Percentiles rank a stretch among this genome's conserved stretches.
Conservation (phyloP, 371 early-diverging fungal species). For the Mucor racemosus region DNA sequence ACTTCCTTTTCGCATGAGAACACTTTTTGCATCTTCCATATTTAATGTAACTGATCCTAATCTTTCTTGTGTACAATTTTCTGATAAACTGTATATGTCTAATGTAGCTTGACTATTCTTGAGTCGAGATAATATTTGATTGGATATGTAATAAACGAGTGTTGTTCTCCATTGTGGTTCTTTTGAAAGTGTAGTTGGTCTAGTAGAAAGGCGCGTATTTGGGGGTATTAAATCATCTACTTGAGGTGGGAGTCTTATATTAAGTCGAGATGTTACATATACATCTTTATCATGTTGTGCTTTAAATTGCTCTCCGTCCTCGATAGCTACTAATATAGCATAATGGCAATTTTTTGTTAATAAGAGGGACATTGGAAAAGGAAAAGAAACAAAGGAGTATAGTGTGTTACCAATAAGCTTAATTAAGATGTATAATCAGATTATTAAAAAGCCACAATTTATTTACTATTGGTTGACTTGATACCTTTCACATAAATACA, state of each 20-base stretch:
- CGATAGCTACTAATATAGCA: constrained; percentile 42
- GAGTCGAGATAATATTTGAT: constrained; percentile 36
- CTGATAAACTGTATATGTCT: constrained; percentile 30
- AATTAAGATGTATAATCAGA: no score
- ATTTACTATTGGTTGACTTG: constrained; percentile 3
- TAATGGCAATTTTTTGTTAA: constrained; percentile 37
- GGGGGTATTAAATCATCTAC: constrained; percentile 53
- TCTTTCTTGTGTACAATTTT: constrained; percentile 10
- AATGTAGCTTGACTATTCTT: constrained; percentile 29
- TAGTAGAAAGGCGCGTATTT: constrained; percentile 41
- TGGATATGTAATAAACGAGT: constrained; percentile 45
- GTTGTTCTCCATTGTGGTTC: constrained; percentile 43
- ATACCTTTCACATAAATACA: constrained; percentile 49
- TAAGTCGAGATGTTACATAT: constrained; percentile 40
- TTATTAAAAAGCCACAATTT: neutral
- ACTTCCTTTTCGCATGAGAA: constrained; percentile 33
- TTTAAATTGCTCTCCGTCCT: constrained; percentile 40
- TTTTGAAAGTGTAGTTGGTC: constrained; percentile 27
- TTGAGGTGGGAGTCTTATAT: constrained; percentile 36
- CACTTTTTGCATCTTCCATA: constrained; percentile 39
- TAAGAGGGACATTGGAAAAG: constrained; percentile 29
- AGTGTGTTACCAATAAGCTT: no score
- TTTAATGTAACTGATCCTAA: constrained; percentile 33
- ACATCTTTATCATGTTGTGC: constrained; percentile 36
- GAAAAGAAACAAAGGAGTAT: constrained; percentile 19